Conservation (phyloP, 768 basidiomycete genomes). For the Suillus spraguei region DNA sequence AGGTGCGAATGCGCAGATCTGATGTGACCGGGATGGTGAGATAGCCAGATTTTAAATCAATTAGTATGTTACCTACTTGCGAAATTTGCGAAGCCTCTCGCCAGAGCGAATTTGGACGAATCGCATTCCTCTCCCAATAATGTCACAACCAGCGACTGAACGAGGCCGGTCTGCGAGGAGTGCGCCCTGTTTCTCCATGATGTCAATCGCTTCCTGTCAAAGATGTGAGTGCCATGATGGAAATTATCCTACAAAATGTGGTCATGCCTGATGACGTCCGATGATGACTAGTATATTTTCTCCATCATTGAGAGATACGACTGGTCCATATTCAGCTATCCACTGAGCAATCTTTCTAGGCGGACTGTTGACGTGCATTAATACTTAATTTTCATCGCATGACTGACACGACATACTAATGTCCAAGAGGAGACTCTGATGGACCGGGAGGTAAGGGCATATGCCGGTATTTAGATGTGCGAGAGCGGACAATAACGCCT, state of each 20-base stretch:
- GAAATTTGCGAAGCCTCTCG: constrained; percentile 59
- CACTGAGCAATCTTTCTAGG: constrained; percentile 11
- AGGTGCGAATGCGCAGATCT: constrained; percentile 58
- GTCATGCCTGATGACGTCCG: constrained; percentile 12
- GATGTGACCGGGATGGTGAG: background rate
- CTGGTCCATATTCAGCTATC: constrained; percentile 15
- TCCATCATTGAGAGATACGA: constrained; percentile 12
- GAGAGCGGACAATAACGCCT: background rate
- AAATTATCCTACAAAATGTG: constrained; percentile 13
- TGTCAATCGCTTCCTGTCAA: constrained; percentile 45
- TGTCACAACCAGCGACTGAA: constrained; percentile 57
- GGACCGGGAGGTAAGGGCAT: constrained; percentile 8
- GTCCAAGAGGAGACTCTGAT: constrained; percentile 11
- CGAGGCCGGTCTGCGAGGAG: constrained; percentile 51
- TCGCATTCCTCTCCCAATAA: constrained; percentile 60
- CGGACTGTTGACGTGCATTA: background rate
- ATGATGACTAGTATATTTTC: constrained; percentile 11
- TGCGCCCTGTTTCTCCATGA: constrained; percentile 64
- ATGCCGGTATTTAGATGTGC: background rate
- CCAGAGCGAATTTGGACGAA: constrained; percentile 53
- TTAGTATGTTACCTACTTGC: constrained; percentile 38
- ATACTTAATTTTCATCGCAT: too few species aligned
- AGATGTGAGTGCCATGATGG: too few species aligned
- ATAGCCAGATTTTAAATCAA: constrained; percentile 8
- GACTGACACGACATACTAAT: constrained; percentile 2